Evolutionary conservation across 1,139 yeast species (phyloP).

Genomic region (Candida smagusa): DNA sequence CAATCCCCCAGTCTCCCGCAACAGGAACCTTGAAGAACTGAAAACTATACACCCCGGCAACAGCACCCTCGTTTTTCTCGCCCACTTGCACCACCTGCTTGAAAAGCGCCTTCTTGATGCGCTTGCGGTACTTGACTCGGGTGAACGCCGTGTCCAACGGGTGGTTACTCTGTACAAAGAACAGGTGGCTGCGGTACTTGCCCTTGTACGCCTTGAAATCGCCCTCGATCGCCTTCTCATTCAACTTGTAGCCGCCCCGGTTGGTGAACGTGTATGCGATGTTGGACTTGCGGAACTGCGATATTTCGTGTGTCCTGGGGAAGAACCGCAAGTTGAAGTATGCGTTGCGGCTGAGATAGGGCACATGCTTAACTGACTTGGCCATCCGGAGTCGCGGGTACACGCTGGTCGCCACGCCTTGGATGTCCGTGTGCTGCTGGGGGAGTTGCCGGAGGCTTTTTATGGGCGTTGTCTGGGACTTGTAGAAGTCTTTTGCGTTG

Average conservation of each 20-base stretch:
- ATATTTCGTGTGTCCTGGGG: conserved; percentile 22
- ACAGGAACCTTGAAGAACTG: too few relatives aligned
- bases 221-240: conserved; percentile 22
- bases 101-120: conserved; percentile 23
- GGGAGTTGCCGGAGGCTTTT: conserved; percentile 20
- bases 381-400: conserved; percentile 17
- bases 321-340: conserved; percentile 28
- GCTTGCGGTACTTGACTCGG: conserved; percentile 26
- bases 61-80: too few relatives aligned
- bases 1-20: too few relatives aligned
- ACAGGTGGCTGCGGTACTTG: conserved; percentile 18
- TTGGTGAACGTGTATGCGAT: conserved; percentile 37
- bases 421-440: conserved; percentile 29
- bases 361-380: conserved; percentile 14
- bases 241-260: conserved; percentile 26
- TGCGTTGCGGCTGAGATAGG: conserved; percentile 18
- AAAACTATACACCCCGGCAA: too few relatives aligned
- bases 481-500: conserved; percentile 6
- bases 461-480: not conserved
- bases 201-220: conserved; percentile 27
- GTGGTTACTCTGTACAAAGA: conserved; percentile 22
- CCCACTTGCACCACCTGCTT: conserved; percentile 9
- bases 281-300: conserved; percentile 34
- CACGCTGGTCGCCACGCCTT: conserved; percentile 32
- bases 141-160: conserved; percentile 37